Conservation (phyloP, 2,329 filamentous ascomycete species). For the Sordariomycetes sp. region DNA sequence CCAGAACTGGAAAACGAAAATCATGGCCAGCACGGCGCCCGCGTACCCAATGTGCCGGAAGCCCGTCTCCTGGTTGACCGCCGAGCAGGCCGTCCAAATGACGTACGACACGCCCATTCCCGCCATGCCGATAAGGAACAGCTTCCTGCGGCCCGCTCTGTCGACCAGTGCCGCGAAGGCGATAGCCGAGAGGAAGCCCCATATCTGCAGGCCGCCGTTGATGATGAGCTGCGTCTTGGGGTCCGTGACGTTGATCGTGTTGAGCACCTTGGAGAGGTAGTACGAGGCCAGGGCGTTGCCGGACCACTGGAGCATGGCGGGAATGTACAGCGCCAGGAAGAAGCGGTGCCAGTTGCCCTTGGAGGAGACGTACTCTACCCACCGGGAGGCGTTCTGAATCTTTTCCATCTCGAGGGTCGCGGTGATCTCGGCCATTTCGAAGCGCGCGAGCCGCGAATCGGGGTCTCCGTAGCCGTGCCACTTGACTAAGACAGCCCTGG, state of each 20-base stretch:
- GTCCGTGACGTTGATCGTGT: constrained; percentile 20
- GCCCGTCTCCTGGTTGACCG: constrained; percentile 11
- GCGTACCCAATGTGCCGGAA: background rate
- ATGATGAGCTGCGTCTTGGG: constrained; percentile 22
- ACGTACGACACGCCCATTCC: constrained; percentile 18
- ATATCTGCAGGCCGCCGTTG: constrained; percentile 18
- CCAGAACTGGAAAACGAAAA: constrained; percentile 28
- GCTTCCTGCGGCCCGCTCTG: constrained; percentile 31
- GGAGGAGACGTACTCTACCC: constrained; percentile 10
- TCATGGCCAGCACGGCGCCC: constrained; percentile 19
- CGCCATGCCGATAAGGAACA: constrained; percentile 32
- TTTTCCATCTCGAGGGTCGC: constrained; percentile 12
- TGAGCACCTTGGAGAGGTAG: constrained; percentile 21
- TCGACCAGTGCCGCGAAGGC: constrained; percentile 25
- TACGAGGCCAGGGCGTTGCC: constrained; percentile 21
- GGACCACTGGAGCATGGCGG: constrained; percentile 14
- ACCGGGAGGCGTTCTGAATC: constrained; percentile 9
- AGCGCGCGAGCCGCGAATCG: constrained; percentile 10
- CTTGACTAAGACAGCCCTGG: constrained; percentile 16
- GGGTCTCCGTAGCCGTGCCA: constrained; percentile 28
- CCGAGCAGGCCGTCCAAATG: constrained; percentile 19
- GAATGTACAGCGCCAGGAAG: constrained; percentile 12
- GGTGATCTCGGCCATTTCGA: constrained; percentile 17
- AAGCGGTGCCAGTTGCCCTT: constrained; percentile 15
- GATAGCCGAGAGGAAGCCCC: constrained; percentile 26